A percentile compares a stretch with the other conserved stretches of the same genome.
Conservation (phyloP, 2,329 filamentous ascomycete genomes). For the Fusarium ramigenum region DNA sequence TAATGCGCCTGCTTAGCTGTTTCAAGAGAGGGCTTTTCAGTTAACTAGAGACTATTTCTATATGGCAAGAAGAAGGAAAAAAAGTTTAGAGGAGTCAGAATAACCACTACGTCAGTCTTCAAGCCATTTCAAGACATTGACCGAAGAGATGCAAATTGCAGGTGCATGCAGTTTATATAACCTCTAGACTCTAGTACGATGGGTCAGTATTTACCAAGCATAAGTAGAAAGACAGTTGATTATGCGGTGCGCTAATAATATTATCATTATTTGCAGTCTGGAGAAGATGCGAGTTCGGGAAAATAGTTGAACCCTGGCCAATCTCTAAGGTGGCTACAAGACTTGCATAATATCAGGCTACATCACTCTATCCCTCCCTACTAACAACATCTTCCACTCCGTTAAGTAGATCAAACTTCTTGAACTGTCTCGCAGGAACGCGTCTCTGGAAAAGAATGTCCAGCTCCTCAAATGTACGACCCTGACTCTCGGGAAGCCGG, state of each 20-base stretch:
- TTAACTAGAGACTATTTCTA: too few species aligned
- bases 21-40: background rate
- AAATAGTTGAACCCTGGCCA: background rate
- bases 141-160: too few species aligned
- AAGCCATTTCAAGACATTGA: too few species aligned
- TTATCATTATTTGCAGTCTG: too few species aligned
- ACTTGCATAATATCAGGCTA: rapidly evolving
- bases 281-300: rapidly evolving
- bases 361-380: background rate
- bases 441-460: conserved; percentile 47
- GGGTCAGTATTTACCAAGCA: background rate
- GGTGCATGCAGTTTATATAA: background rate
- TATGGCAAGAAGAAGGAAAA: background rate
- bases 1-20: background rate
- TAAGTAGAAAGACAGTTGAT: background rate
- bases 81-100: background rate
- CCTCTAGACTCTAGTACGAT: background rate
- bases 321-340: too few species aligned
- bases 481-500: conserved; percentile 46
- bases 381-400: background rate
- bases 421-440: conserved; percentile 50
- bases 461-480: conserved; percentile 46
- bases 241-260: background rate
- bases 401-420: background rate
- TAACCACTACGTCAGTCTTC: too few species aligned